Conservation (phyloP, 73 alveolate genomes). For the Paramecium sexaurelia region DNA sequence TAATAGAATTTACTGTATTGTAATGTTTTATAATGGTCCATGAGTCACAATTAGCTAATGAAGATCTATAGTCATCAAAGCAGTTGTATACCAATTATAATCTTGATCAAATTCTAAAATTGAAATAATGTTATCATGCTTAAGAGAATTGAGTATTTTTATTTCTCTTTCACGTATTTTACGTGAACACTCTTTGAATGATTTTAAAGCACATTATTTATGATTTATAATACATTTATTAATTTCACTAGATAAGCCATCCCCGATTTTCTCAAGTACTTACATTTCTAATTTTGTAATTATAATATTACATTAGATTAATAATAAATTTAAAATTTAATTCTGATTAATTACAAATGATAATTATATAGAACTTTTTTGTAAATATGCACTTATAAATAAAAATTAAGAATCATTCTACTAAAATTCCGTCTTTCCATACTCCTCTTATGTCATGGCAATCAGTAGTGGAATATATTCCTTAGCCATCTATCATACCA, state of each 20-base stretch:
- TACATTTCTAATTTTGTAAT: neutral
- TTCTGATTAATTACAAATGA: neutral
- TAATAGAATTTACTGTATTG: neutral
- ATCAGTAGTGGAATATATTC: conserved; percentile 1
- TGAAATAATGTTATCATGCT: neutral
- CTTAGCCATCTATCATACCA: conserved; percentile 57
- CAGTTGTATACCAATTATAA: neutral
- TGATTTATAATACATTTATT: neutral
- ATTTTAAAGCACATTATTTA: neutral
- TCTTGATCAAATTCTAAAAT: neutral
- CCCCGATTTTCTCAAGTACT: conserved; percentile 14
- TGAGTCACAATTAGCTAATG: neutral
- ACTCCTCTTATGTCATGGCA: conserved; percentile 4
- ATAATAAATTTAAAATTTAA: neutral
- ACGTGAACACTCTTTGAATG: conserved; percentile 1
- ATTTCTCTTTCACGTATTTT: conserved; percentile 15
- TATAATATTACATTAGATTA: neutral
- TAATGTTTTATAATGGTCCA: neutral
- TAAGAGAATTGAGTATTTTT: neutral
- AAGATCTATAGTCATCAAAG: neutral
- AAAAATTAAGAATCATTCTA: neutral
- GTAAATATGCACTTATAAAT: neutral
- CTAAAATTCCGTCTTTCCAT: conserved; percentile 52
- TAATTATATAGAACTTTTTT: neutral
- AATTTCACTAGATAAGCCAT: neutral